A percentile compares a stretch with the other conserved stretches of the same genome.
Conservation (phyloP, 164 flowering plant species). For the Liquidambar formosana region DNA sequence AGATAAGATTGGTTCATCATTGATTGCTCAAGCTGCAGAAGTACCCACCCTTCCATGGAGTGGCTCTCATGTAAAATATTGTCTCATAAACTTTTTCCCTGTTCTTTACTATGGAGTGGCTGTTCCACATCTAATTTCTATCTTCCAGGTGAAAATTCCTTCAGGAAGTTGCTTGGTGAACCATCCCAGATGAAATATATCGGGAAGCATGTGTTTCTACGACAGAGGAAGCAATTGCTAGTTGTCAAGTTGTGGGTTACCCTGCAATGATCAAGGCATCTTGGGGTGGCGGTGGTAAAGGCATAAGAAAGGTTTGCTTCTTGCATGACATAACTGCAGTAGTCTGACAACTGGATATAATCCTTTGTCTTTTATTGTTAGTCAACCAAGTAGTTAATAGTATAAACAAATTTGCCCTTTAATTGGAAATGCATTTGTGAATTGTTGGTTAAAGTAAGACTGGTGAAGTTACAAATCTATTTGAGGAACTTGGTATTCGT, state of each 20-base stretch:
- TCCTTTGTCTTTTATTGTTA: neutral
- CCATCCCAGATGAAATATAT: constrained; percentile 83
- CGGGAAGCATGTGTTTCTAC: constrained; percentile 91
- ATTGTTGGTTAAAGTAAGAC: constrained; percentile 1
- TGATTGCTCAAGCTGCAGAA: constrained; percentile 98
- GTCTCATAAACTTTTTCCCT: neutral
- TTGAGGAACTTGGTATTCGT: neutral
- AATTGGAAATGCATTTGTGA: neutral
- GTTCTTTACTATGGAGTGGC: constrained; percentile 1
- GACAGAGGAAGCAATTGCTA: constrained; percentile 93
- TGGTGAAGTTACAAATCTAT: neutral
- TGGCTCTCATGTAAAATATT: constrained; percentile 82
- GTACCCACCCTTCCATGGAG: constrained; percentile 99
- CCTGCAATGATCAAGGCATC: constrained; percentile 99
- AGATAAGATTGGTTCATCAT: constrained; percentile 98
- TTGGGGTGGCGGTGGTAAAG: constrained; percentile 99
- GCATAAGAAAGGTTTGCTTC: constrained; percentile 93
- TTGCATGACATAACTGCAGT: neutral
- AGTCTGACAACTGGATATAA: neutral
- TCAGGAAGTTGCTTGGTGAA: constrained; percentile 69
- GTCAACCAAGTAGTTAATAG: neutral
- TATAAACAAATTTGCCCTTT: neutral
- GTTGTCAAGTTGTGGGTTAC: constrained; percentile 98
- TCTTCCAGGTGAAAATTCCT: constrained; percentile 82
- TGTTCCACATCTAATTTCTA: neutral